Base-by-base conservation (phyloP, 805 yeast genomes). In the Ogataea methanolica region DNA sequence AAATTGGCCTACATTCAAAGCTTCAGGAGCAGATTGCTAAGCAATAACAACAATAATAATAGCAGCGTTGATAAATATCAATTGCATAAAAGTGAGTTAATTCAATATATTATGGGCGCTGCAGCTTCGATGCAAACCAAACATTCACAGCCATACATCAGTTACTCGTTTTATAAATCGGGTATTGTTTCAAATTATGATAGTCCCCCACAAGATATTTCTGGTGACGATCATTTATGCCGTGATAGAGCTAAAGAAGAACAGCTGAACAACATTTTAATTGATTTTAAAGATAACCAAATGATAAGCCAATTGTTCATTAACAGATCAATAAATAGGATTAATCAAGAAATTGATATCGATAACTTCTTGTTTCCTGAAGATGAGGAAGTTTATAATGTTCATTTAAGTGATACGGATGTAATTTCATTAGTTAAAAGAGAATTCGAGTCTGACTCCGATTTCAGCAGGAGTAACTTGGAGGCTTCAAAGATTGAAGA, bases 351-450 rank as follows among this genome's bases (percentile, higher is more conserved):
- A 4, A 16, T 50, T 31, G 55, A 58, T 14, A 39, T 70, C 14
- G 67, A 68, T 39, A 56, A 63, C 17, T 46, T 69, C 16, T 40
- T 71, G 29, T 69, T 70, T 46, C 75, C 75, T 1, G 44, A 48
- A 2, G 71, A 69, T 45, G 75, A 71, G 46, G 54, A 48, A 12
- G 62, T 71, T 6, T 36, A 43, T 12, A 68, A 69, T 45, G 55
- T 46, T n/a, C 63, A 60, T 37, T 44, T 64, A n/a, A 50, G 61
- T 1, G 72, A 70, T 39, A 54, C 52, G n/a, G 74, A 70, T 34
- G 66, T 70, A 26, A 62, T 65, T 9, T 39, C 35, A 7, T 45
- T 62, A 3, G 67, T 63, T 17, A 61, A 52, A 46, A 47, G 56
- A 14, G 61, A 58, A 29, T 39, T 36, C n/a, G 38, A 36, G 16